These are phyloP conservation scores for Metarhizium anisopliae DNA, from an alignment of 2,329 filamentous ascomycete species.

Conservation along the genomic window DNA sequence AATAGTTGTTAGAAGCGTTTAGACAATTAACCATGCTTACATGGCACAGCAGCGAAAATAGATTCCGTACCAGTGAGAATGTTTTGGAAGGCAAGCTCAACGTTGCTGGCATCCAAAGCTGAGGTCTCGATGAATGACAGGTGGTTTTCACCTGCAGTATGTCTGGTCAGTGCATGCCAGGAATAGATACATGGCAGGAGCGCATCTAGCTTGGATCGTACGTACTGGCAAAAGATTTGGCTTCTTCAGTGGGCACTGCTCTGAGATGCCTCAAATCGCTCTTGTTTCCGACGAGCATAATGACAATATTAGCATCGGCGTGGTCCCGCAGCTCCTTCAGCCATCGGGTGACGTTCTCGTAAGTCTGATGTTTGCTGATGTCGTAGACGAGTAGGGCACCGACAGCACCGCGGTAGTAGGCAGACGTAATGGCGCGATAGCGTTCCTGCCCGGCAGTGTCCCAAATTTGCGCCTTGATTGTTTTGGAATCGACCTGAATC, in stretches of 20 bases:
- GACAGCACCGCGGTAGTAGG: slow-evolving; percentile 96
- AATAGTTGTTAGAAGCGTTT: not conserved
- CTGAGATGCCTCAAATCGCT: slow-evolving; percentile 98
- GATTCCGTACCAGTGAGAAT: slow-evolving; percentile 78
- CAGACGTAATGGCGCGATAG: slow-evolving; percentile 97
- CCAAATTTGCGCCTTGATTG: slow-evolving; percentile 99
- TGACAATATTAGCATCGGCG: slow-evolving; percentile 97
- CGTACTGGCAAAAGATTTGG: slow-evolving; percentile 93
- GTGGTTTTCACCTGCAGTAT: slow-evolving; percentile 75
- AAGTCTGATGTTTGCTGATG: slow-evolving; percentile 99
- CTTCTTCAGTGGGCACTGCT: slow-evolving; percentile 94
- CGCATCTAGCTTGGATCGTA: slow-evolving; percentile 7
- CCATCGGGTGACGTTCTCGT: slow-evolving; percentile 98
- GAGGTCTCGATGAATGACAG: slow-evolving; percentile 99
- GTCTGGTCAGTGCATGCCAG: slow-evolving; percentile 3
- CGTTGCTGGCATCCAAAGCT: slow-evolving; percentile 95
- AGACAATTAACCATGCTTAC: not conserved
- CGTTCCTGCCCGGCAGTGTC: slow-evolving; percentile 98
- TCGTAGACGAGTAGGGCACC: slow-evolving; percentile 97
- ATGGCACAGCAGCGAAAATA: not conserved
- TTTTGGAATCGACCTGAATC: slow-evolving; percentile 98
- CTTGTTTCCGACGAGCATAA: slow-evolving; percentile 99
- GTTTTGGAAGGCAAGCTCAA: slow-evolving; percentile 98
- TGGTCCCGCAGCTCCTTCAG: slow-evolving; percentile 97
- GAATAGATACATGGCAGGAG: no score